Conservation (phyloP, 75 land plant genomes). For the Cunninghamia lanceolata region DNA sequence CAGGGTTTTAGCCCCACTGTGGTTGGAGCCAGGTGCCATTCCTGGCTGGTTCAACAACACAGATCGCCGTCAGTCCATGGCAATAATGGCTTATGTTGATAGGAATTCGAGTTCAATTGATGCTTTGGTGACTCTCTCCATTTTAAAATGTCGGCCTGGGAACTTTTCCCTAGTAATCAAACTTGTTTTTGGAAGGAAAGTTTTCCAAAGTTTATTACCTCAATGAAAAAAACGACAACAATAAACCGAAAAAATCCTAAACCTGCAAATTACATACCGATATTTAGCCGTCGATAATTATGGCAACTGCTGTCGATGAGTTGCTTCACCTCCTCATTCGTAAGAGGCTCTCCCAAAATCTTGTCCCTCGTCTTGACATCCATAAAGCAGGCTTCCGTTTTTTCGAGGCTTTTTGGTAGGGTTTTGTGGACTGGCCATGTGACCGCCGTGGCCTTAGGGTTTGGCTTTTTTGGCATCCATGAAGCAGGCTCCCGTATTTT, state of each 20-base stretch:
- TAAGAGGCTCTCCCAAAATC: slow-evolving; percentile 85
- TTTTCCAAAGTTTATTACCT: background rate
- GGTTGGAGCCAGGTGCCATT: too few species aligned
- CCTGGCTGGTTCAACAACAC: too few species aligned
- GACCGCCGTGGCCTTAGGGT: background rate
- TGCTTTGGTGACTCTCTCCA: background rate
- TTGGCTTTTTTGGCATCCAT: background rate
- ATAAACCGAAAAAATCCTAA: background rate
- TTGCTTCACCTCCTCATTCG: slow-evolving; percentile 55
- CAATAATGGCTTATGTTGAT: too few species aligned
- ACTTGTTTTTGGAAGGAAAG: background rate
- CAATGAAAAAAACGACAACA: background rate
- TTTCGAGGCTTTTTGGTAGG: slow-evolving; percentile 26
- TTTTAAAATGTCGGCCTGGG: too few species aligned
- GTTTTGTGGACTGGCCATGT: background rate
- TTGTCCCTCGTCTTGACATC: slow-evolving; percentile 70
- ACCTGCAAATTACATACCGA: slow-evolving; percentile 43
- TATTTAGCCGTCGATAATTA: slow-evolving; percentile 66
- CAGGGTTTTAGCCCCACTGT: too few species aligned
- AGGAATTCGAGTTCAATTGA: background rate
- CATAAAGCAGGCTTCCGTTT: slow-evolving; percentile 1
- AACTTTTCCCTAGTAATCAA: too few species aligned
- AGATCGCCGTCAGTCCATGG: too few species aligned
- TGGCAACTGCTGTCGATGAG: slow-evolving; percentile 42
- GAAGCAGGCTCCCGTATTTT: slow-evolving; percentile 17